Evolutionary conservation across 768 basidiomycete species (phyloP).

Genomic region (Amanita subjunquillea): DNA sequence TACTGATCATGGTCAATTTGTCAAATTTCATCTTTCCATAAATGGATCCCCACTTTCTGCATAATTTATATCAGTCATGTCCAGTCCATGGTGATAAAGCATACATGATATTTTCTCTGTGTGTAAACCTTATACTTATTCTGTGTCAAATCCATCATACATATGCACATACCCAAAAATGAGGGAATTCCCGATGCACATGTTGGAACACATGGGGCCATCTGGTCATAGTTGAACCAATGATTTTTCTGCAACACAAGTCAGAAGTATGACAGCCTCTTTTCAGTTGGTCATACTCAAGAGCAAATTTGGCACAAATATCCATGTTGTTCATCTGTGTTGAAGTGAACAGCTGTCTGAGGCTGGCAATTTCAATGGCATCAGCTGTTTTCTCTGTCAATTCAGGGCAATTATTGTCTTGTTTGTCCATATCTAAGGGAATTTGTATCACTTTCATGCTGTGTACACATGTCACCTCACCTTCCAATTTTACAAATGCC

Average conservation of each 20-base stretch:
- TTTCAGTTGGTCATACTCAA: not conserved
- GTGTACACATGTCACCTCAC: too few species aligned
- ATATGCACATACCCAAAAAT: not conserved
- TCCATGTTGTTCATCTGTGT: too few species aligned
- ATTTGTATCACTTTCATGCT: not conserved
- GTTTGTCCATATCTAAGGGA: constrained; percentile 12
- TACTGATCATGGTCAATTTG: not conserved
- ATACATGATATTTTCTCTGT: not conserved
- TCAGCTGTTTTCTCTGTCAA: constrained; percentile 13
- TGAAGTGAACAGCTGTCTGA: constrained; percentile 1
- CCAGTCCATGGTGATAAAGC: not conserved
- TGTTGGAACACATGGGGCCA: not conserved
- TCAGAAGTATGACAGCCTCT: not conserved
- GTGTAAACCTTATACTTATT: not conserved
- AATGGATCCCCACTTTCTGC: not conserved
- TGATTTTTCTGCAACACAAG: not conserved
- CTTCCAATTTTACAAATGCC: too few species aligned
- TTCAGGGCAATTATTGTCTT: constrained; percentile 4
- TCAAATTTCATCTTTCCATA: not conserved
- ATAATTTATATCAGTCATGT: not conserved
- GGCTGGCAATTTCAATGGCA: constrained; percentile 9
- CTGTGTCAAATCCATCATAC: not conserved
- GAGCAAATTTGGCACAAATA: constrained; percentile 2
- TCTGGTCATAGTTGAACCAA: not conserved
- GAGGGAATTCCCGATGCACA: not conserved